These are phyloP conservation scores for Senna siamea DNA, from an alignment of 306 rosid species.

Conservation along the genomic window DNA sequence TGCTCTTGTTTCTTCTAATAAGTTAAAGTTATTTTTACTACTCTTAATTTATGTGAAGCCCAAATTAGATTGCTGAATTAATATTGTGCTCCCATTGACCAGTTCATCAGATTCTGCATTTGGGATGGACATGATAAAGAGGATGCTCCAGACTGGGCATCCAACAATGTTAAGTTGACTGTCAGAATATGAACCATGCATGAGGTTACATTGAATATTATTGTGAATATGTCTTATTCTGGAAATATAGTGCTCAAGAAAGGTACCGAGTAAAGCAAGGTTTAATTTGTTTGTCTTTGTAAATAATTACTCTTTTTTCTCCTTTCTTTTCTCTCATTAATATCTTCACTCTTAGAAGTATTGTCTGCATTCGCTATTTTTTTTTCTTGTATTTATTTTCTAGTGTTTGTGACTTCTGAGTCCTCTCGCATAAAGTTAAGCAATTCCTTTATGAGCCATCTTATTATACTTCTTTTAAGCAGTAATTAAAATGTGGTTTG, in stretches of 20 bases:
- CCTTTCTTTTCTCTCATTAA: neutral
- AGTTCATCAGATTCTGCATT: slow-evolving; percentile 97
- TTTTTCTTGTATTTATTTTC: too few relatives aligned
- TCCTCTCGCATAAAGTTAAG: too few relatives aligned
- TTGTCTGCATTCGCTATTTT: neutral
- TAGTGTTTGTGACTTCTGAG: neutral
- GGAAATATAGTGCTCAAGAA: neutral
- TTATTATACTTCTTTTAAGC: too few relatives aligned
- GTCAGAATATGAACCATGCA: slow-evolving; percentile 9
- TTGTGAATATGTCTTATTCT: neutral
- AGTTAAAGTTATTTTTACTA: slow-evolving; percentile 17
- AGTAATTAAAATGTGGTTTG: too few relatives aligned
- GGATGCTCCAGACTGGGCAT: slow-evolving; percentile 97
- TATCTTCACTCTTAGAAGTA: neutral
- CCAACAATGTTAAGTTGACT: slow-evolving; percentile 95
- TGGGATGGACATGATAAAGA: slow-evolving; percentile 98
- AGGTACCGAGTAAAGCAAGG: neutral
- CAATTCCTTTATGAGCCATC: too few relatives aligned
- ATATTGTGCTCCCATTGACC: slow-evolving; percentile 46
- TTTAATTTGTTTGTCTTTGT: neutral
- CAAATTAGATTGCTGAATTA: slow-evolving; percentile 39
- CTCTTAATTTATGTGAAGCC: slow-evolving; percentile 36
- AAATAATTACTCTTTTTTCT: neutral
- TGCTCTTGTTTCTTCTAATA: slow-evolving; percentile 25
- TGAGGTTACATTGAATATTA: neutral